Base-by-base conservation (phyloP, 1,284 basidiomycete species). In the Ganoderma lingzhi region DNA sequence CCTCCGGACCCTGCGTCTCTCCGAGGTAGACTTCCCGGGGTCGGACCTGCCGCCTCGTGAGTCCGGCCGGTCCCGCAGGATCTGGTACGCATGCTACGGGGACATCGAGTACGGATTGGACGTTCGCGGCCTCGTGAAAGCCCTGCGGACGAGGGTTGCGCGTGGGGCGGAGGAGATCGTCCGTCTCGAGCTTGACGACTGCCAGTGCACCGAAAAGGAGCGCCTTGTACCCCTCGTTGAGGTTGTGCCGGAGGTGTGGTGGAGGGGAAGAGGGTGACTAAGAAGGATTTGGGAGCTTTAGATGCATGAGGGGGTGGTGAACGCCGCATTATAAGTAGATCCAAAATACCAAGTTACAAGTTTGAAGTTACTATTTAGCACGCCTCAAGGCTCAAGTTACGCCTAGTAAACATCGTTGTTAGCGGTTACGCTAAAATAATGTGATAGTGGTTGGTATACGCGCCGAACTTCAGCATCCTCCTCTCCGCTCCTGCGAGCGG, bases 191-290 rank as follows among this genome's bases (percentile, higher is more conserved):
- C 28, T 62, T 35, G 60, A 42, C 8, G 42, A 32, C 39, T 62
- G 53, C 44, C 39, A 58, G 39, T 63, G 66, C 55, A 23, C 8
- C 17, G 62, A 67, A 32, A 17, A 32, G 10, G 62, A 48, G 35
- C 41, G 61, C 19, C 66, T 67, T 6, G 28, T 35, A 12, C 32
- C 41, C 2, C n/a, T 67, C 1, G 41, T 59, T 17, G 44, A 55
- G n/a, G 42, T 30, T 15, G 66, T 63, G 41, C 42, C 30, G 32
- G 62, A 67, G 61, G 66, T 67, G 42, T 58, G 39, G 41, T 63
- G 66, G 62, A 67, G 17, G 44, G 44, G 19, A 45, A 45, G 44
- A 45, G 44, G 17, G 44, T 45, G 44, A 45, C 44, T 8, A 15
- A 4, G 44, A 17, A 45, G 17, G 44, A 45, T 15, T 19, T 45